Evolutionary conservation across 305 asterid genomes (phyloP).

Genomic region (Ajuga reptans): DNA sequence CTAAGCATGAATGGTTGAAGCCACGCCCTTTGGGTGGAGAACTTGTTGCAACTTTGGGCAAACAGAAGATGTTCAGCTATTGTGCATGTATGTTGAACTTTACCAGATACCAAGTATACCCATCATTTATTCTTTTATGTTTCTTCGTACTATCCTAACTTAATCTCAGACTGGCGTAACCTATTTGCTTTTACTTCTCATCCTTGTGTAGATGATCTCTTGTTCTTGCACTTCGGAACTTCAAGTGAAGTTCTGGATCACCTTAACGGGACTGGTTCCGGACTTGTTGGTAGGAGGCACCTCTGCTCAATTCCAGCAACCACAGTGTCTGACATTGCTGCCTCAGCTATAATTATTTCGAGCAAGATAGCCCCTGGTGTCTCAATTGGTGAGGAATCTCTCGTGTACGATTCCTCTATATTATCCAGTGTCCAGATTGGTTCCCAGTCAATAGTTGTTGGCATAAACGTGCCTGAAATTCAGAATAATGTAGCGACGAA

Average conservation of each 20-base stretch:
- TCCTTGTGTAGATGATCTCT: conserved; percentile 56
- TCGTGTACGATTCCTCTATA: conserved; percentile 75
- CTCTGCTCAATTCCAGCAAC: conserved; percentile 90
- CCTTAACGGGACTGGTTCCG: conserved; percentile 67
- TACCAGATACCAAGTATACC: conserved; percentile 18
- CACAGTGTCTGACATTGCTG: conserved; percentile 72
- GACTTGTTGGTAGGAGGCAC: conserved; percentile 90
- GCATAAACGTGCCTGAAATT: conserved; percentile 50
- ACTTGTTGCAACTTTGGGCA: conserved; percentile 62
- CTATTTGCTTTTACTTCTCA: conserved; percentile 14
- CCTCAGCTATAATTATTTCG: conserved; percentile 80
- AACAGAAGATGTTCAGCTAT: conserved; percentile 76
- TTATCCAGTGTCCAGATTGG: conserved; percentile 72
- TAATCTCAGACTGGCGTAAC: background rate
- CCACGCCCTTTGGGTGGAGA: conserved; percentile 69
- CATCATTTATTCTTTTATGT: background rate
- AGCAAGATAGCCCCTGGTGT: conserved; percentile 79
- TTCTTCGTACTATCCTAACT: background rate
- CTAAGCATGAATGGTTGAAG: conserved; percentile 82
- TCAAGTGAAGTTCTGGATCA: conserved; percentile 96
- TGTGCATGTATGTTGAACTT: conserved; percentile 72
- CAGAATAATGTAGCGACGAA: conserved; percentile 23
- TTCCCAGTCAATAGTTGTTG: conserved; percentile 84
- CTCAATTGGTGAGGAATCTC: conserved; percentile 84
- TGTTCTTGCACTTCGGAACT: conserved; percentile 94